Evolutionary conservation across 257 asterid species (phyloP).

Genomic region (Nicotiana tomentosiformis): DNA sequence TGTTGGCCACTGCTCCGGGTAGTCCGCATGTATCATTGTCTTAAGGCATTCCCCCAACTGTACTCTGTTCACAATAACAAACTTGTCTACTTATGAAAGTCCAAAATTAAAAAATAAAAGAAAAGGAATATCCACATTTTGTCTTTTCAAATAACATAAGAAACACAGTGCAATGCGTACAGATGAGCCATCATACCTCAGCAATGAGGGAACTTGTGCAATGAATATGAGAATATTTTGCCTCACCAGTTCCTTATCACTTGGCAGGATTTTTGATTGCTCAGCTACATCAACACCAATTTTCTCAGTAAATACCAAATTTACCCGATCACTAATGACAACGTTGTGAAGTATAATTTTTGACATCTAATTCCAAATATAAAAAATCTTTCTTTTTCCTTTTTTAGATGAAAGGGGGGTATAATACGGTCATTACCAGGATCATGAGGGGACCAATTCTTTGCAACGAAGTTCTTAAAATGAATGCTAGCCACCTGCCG

Average conservation of each 20-base stretch:
- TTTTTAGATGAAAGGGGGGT: neutral
- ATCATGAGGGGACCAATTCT: constrained; percentile 84
- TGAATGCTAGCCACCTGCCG: constrained; percentile 97
- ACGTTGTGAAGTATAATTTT: neutral
- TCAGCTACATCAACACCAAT: constrained; percentile 46
- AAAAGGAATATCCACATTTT: constrained; percentile 11
- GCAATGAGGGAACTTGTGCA: constrained; percentile 71
- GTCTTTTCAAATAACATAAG: neutral
- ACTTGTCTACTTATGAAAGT: constrained; percentile 14
- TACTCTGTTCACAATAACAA: constrained; percentile 45
- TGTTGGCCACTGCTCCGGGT: constrained; percentile 96
- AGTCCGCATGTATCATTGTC: constrained; percentile 78
- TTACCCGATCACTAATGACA: neutral
- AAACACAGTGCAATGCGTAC: neutral
- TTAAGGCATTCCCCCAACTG: constrained; percentile 95
- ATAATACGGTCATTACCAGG: constrained; percentile 35
- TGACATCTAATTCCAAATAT: neutral
- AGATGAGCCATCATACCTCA: constrained; percentile 45
- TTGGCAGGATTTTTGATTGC: constrained; percentile 65
- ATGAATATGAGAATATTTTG: constrained; percentile 75
- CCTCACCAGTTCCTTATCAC: constrained; percentile 90
- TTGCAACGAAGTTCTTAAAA: constrained; percentile 82
- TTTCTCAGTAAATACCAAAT: constrained; percentile 7
- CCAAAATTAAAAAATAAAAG: neutral
- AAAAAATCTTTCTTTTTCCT: neutral